These are phyloP conservation scores for Metahyphopichia silvanorum DNA, from an alignment of 805 yeast genomes.

Conservation along the genomic window DNA sequence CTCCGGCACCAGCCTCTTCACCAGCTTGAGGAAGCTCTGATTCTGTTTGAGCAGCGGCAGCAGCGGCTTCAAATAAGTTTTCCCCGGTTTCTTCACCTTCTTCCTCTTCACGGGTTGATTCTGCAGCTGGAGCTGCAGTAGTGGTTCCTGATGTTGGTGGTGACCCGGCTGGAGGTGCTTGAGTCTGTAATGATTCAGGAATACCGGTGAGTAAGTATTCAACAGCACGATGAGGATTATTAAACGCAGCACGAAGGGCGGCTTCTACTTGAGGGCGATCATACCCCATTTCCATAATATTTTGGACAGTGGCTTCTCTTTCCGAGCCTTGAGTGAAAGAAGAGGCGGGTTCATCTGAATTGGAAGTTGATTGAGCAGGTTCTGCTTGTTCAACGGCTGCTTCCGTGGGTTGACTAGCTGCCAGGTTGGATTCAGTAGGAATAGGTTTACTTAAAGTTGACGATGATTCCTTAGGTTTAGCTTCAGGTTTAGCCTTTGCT, in stretches of 20 bases:
- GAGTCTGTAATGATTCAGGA: constrained; percentile 58
- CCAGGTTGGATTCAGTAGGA: constrained; percentile 14
- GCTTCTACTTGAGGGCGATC: constrained; percentile 81
- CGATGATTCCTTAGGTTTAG: constrained; percentile 6
- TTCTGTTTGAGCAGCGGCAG: constrained; percentile 25
- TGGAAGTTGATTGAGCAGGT: constrained; percentile 7
- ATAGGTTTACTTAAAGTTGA: constrained; percentile 20
- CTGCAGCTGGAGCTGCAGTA: constrained; percentile 12
- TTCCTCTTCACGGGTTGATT: constrained; percentile 26
- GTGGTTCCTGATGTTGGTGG: constrained; percentile 12
- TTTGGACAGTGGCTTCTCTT: constrained; percentile 72
- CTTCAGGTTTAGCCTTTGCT: constrained; percentile 18
- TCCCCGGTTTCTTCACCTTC: constrained; percentile 33
- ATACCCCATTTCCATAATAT: constrained; percentile 96
- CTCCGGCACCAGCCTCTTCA: constrained; percentile 18
- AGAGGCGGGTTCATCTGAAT: constrained; percentile 23
- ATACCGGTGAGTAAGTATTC: constrained; percentile 90
- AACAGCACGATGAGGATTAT: constrained; percentile 97
- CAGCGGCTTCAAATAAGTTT: constrained; percentile 56
- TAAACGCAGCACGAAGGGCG: constrained; percentile 92
- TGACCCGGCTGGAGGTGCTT: constrained; percentile 17
- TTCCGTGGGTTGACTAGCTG: constrained; percentile 12
- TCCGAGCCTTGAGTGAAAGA: constrained; percentile 75
- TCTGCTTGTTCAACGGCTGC: constrained; percentile 8
- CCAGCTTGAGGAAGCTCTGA: constrained; percentile 30